Evolutionary conservation across 768 basidiomycete genomes (phyloP).

Genomic region (Austroboletus festivus): DNA sequence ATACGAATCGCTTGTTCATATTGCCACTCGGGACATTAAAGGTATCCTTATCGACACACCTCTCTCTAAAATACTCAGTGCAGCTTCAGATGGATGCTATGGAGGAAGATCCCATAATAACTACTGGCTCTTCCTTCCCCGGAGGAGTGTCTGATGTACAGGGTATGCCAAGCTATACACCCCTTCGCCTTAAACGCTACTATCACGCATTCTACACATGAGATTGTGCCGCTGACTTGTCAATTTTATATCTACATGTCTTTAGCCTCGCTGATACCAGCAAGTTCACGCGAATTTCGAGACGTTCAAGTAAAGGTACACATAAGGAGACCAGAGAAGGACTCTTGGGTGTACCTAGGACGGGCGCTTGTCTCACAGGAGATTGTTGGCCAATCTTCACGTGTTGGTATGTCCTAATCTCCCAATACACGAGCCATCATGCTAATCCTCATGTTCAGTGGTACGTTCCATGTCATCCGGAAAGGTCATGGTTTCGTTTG

Average conservation of each 20-base stretch:
- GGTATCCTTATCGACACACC: conserved; percentile 1
- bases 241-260: neutral
- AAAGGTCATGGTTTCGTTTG: conserved; percentile 67
- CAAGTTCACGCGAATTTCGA: conserved; percentile 54
- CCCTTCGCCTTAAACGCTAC: conserved; percentile 21
- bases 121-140: conserved; percentile 18
- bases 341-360: conserved; percentile 80
- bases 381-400: conserved; percentile 68
- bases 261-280: conserved; percentile 24
- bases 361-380: conserved; percentile 77
- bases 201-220: neutral
- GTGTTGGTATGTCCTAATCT: conserved; percentile 59
- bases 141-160: conserved; percentile 19
- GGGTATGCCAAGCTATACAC: conserved; percentile 11
- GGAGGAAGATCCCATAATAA: conserved; percentile 33
- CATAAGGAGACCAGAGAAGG: conserved; percentile 72
- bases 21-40: conserved; percentile 24
- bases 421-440: neutral
- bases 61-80: neutral
- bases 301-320: conserved; percentile 86
- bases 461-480: conserved; percentile 54
- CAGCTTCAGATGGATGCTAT: conserved; percentile 32
- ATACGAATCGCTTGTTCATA: conserved; percentile 6
- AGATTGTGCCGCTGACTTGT: conserved; percentile 12
- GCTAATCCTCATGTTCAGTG: conserved; percentile 15